Conservation (phyloP, 305 asterid genomes). For the Solanum aculeatissimum region DNA sequence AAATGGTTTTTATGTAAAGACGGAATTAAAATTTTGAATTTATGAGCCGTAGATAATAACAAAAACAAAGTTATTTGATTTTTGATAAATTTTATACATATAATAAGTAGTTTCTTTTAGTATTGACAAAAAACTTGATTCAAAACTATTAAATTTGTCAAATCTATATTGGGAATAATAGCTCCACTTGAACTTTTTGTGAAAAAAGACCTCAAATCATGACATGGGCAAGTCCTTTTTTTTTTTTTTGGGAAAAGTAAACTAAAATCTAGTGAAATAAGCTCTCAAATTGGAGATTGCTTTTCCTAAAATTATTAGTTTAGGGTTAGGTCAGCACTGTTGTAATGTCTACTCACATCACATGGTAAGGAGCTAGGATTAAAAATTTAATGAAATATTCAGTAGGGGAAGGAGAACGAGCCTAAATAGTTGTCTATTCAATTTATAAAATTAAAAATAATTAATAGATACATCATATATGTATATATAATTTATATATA, state of each 20-base stretch:
- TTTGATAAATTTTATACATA: background rate
- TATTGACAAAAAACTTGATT: too few species aligned
- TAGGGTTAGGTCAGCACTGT: conserved; percentile 19
- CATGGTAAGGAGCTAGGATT: background rate
- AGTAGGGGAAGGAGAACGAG: background rate
- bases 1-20: background rate
- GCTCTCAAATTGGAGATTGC: background rate
- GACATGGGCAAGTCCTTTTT: background rate
- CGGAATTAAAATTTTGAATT: background rate
- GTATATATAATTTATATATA: too few species aligned
- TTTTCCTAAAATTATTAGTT: background rate
- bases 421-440: background rate
- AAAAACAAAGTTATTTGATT: background rate
- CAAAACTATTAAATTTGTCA: background rate
- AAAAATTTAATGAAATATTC: background rate
- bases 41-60: too few species aligned
- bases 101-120: too few species aligned
- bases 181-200: background rate
- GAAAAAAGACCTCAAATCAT: background rate
- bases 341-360: conserved; percentile 25
- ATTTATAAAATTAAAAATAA: background rate
- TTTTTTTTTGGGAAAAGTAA: background rate
- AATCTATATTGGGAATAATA: background rate
- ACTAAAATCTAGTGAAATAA: background rate
- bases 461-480: too few species aligned